Evolutionary conservation across 179 eudicot species (phyloP), one percentile per base, ranked within the genome.

Genomic region (Spinacia oleracea): DNA sequence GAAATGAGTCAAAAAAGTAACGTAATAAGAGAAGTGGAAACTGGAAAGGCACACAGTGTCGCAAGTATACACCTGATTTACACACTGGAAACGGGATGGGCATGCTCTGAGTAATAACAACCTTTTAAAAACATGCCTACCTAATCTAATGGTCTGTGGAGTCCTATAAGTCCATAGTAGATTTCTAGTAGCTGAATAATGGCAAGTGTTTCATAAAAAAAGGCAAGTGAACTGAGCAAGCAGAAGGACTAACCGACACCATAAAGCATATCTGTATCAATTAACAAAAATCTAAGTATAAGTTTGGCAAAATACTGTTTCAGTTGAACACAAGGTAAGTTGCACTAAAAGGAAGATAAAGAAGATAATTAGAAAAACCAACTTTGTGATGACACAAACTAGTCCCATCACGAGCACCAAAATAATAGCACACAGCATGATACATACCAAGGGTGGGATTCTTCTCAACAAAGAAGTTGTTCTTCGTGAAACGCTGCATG

Each of bases 401-500:
- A 51, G 70, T 46, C 50, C 58, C 34, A 68, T 16, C 5, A 34
- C 1, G 68, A n/a, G 31, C 53, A 53, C 64, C 55, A 79, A 73
- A 29, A 25, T 40, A 25, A 25, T 40, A 27, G 20, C 62, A 62
- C 25, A 35, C 16, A 29, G 31, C 40, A 81, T 18, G 38, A 65
- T 29, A 83, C 94, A 86, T 81, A 94, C 99, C 99, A 73, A 96
- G 89, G 12, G 99, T 96, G 45, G 98, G 98, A 84, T 96, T 96
- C 86, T 96, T 96, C 79, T 96, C 99, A 73, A 94, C 89, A 85
- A 92, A 94, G 81, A 94, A 96, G 84, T 94, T 96, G 89, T 96
- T 96, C 85, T 88, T 94, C 20, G 99, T 96, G 80, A 96, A 96
- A 63, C 99, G 90, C 9, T 96, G 98, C 98, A 96, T 92, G 84